phyloP scores from a whole-genome alignment of 2,329 filamentous ascomycete species.

The Ophiostoma novo-ulmi region DNA sequence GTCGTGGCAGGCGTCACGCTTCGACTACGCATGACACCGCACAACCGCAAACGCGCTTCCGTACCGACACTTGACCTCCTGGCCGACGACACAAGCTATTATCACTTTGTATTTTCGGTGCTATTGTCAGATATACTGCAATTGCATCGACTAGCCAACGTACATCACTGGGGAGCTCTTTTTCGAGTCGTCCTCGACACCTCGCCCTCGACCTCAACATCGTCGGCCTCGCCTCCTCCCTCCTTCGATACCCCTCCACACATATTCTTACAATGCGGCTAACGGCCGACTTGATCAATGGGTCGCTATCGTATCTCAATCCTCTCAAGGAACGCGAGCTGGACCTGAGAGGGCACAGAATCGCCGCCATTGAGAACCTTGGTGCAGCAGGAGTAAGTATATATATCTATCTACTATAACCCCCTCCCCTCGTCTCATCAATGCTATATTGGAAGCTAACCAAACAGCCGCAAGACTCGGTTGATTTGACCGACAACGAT shows the following conservation, averaged over 20 bases:
- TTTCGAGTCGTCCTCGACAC: not conserved
- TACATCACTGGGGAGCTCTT: not conserved
- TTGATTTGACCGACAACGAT: slow-evolving; percentile 98
- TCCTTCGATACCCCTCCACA: not conserved
- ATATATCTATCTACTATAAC: slow-evolving; percentile 14
- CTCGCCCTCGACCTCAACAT: not conserved
- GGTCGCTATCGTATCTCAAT: slow-evolving; percentile 96
- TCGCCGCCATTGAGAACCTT: slow-evolving; percentile 94
- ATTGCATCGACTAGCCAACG: not conserved
- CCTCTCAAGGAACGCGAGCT: slow-evolving; percentile 98
- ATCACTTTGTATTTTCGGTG: not conserved
- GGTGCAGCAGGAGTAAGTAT: slow-evolving; percentile 80
- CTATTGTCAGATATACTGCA: not conserved
- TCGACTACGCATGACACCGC: not conserved
- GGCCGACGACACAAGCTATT: not conserved
- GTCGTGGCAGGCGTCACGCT: not conserved
- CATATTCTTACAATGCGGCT: slow-evolving; percentile 66
- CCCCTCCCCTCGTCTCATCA: not conserved
- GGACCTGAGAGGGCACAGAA: slow-evolving; percentile 98
- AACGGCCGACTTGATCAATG: slow-evolving; percentile 88
- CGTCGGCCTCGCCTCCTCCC: not conserved
- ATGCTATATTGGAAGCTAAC: not conserved
- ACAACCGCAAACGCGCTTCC: not conserved
- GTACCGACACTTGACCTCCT: not conserved
- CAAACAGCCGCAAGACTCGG: slow-evolving; percentile 79